Conservation (phyloP, 1,284 basidiomycete species). For the Porodaedalea pini region DNA sequence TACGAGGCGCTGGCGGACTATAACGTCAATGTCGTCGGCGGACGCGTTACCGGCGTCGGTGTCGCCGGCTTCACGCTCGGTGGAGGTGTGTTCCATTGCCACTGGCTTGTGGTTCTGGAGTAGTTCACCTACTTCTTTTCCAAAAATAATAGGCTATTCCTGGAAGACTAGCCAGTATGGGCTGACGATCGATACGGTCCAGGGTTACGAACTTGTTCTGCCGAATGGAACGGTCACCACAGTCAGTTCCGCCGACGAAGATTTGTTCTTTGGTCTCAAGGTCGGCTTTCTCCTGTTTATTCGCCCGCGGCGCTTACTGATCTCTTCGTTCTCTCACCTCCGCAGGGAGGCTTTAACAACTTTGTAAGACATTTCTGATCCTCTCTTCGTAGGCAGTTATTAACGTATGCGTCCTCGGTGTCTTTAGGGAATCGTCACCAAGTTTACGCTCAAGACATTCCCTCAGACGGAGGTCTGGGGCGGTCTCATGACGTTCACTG, state of each 20-base stretch:
- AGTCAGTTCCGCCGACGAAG: constrained; percentile 37
- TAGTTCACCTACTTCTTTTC: background rate
- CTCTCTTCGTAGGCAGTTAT: background rate
- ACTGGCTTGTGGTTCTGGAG: constrained; percentile 7
- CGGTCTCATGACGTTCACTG: constrained; percentile 45
- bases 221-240: constrained; percentile 42
- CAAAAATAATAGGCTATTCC: constrained; percentile 42
- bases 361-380: constrained; percentile 38
- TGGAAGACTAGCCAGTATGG: constrained; percentile 51
- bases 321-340: background rate
- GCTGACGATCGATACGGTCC: constrained; percentile 47
- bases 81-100: constrained; percentile 41
- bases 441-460: constrained; percentile 50
- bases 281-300: constrained; percentile 24
- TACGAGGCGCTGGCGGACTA: constrained; percentile 45
- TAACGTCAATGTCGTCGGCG: constrained; percentile 49
- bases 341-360: constrained; percentile 57
- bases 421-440: constrained; percentile 56
- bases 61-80: constrained; percentile 53
- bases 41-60: constrained; percentile 50
- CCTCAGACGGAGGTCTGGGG: constrained; percentile 61
- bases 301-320: background rate
- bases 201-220: constrained; percentile 44
- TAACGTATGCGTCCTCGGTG: background rate
- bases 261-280: constrained; percentile 48